Percentiles rank a stretch among this genome's conserved stretches.
phyloP scores from a whole-genome alignment of 345 rosid genomes.

The Pugionium cornutum region DNA sequence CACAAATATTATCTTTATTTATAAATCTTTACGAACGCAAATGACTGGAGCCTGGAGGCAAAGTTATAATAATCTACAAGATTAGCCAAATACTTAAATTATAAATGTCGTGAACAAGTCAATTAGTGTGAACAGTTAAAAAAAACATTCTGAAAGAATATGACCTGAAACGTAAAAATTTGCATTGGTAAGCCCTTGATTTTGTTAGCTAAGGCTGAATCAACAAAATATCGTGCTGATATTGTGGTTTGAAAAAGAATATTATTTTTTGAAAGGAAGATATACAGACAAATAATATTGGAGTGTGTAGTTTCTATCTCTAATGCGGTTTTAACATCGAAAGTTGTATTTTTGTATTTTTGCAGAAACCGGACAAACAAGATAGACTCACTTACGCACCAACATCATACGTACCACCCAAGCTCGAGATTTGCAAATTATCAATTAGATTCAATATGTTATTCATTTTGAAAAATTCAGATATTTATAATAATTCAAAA shows the following conservation, averaged over 20 bases:
- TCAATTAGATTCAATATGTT: too few species aligned
- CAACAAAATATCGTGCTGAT: constrained; percentile 4
- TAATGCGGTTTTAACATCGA: neutral
- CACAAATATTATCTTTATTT: neutral
- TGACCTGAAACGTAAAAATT: neutral
- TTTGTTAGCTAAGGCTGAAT: neutral
- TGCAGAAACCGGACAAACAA: neutral
- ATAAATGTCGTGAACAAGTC: neutral
- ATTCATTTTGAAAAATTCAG: too few species aligned
- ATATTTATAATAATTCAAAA: too few species aligned
- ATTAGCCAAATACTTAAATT: neutral
- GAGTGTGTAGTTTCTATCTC: neutral
- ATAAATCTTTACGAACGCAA: neutral
- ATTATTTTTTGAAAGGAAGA: neutral
- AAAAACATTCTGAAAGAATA: neutral
- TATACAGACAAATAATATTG: neutral
- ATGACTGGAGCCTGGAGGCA: neutral
- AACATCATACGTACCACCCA: neutral
- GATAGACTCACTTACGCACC: neutral
- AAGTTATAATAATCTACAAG: neutral
- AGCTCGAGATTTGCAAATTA: too few species aligned
- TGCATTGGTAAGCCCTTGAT: neutral
- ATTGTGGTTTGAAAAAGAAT: neutral
- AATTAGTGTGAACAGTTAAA: neutral
- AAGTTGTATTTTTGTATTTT: constrained; percentile 10